phyloP scores from a whole-genome alignment of 805 yeast species.

The Grigorovia transvaalensis region DNA sequence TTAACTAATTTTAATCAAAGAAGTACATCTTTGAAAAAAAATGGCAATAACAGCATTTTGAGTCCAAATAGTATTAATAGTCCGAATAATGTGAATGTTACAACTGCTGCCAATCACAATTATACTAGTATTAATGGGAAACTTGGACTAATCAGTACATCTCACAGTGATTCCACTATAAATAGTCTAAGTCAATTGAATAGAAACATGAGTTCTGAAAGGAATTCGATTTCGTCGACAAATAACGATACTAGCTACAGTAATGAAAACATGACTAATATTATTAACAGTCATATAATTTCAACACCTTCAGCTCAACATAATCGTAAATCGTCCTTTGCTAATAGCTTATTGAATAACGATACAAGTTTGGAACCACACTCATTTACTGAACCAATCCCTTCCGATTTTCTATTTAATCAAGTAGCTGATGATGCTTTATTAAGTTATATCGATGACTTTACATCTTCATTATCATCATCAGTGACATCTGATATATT shows the following conservation, averaged over 20 bases:
- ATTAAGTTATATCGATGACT: conserved; percentile 18
- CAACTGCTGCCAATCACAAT: not conserved
- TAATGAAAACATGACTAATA: no score
- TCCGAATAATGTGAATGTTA: not conserved
- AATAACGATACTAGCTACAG: not conserved
- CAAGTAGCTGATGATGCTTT: conserved; percentile 14
- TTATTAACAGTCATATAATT: not conserved
- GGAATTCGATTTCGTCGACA: conserved; percentile 1
- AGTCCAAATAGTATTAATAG: not conserved
- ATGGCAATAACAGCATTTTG: not conserved
- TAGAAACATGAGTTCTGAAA: not conserved
- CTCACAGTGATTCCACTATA: not conserved
- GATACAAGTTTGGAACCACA: not conserved
- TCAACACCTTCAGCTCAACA: not conserved
- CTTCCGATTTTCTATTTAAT: conserved; percentile 14
- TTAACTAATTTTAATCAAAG: not conserved
- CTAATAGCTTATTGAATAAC: not conserved
- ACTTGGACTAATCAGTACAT: not conserved
- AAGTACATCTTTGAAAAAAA: not conserved
- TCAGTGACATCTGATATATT: conserved; percentile 18
- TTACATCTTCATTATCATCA: conserved; percentile 24
- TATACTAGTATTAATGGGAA: not conserved
- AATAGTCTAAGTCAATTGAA: not conserved
- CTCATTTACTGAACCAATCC: conserved; percentile 4
- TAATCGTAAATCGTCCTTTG: not conserved